Evolutionary conservation across 2,329 filamentous ascomycete species (phyloP).

Genomic region (Clarireedia hainanense): DNA sequence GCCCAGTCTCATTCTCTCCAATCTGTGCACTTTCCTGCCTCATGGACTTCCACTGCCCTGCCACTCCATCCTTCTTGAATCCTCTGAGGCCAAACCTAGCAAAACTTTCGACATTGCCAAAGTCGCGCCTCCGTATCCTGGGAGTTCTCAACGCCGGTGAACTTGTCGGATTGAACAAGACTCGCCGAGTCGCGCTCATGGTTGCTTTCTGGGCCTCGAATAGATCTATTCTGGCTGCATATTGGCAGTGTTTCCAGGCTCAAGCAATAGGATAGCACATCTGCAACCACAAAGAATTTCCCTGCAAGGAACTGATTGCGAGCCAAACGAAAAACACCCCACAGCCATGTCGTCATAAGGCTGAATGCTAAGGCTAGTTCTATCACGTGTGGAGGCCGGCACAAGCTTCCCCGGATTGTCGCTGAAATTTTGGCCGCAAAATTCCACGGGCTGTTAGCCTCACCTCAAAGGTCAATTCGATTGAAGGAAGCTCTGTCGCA

Average conservation of each 20-base stretch:
- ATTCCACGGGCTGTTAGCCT: neutral
- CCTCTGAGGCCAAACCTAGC: constrained; percentile 10
- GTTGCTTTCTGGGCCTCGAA: neutral
- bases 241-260: too few relatives aligned
- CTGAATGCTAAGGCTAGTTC: neutral
- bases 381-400: constrained; percentile 1
- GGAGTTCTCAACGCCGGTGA: constrained; percentile 27
- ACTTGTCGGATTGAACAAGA: constrained; percentile 30
- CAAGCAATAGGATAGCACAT: too few relatives aligned
- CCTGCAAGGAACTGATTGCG: neutral
- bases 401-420: constrained; percentile 5
- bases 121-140: constrained; percentile 14
- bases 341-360: constrained; percentile 16
- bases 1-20: constrained; percentile 63
- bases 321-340: neutral
- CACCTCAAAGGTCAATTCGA: constrained; percentile 6
- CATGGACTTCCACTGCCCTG: constrained; percentile 15
- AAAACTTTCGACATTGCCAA: constrained; percentile 18
- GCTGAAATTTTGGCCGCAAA: neutral
- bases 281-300: too few relatives aligned
- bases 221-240: too few relatives aligned
- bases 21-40: constrained; percentile 39
- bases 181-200: constrained; percentile 24
- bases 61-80: constrained; percentile 7
- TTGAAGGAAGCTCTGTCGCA: constrained; percentile 10